These are phyloP conservation scores for Saccharomycopsis crataegensis DNA, from an alignment of 1,139 yeast species.

Conservation along the genomic window DNA sequence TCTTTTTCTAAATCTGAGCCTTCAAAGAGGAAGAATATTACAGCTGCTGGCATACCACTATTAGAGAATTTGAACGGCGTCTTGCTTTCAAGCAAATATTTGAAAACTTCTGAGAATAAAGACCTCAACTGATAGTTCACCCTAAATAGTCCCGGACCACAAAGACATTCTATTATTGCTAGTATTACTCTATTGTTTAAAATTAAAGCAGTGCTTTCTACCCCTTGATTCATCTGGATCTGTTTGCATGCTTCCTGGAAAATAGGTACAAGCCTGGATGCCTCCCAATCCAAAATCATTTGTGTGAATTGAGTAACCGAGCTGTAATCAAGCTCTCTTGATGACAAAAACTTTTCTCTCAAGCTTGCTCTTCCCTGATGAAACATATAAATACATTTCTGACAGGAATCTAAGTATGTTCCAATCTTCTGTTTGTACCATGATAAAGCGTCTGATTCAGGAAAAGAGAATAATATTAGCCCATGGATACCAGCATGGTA, in stretches of 20 bases:
- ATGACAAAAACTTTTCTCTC: conserved; percentile 43
- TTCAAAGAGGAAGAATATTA: conserved; percentile 45
- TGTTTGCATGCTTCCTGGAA: conserved; percentile 24
- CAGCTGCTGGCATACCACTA: conserved; percentile 36
- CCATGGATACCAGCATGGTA: conserved; percentile 45
- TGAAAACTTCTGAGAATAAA: conserved; percentile 30
- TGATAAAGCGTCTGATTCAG: conserved; percentile 36
- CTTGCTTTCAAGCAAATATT: conserved; percentile 25
- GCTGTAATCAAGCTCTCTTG: conserved; percentile 41
- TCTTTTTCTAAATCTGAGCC: conserved; percentile 38
- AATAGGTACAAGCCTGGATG: conserved; percentile 29
- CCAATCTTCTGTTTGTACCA: conserved; percentile 38
- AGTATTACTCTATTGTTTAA: conserved; percentile 23
- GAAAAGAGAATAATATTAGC: conserved; percentile 54
- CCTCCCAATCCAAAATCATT: conserved; percentile 49
- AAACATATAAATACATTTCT: conserved; percentile 44
- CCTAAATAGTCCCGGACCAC: conserved; percentile 45
- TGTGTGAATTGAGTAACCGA: conserved; percentile 45
- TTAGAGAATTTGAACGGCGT: conserved; percentile 24
- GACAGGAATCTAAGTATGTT: conserved; percentile 38
- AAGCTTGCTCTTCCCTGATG: conserved; percentile 46
- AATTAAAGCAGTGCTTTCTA: not conserved
- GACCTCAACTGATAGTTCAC: conserved; percentile 29
- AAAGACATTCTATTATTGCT: conserved; percentile 40
- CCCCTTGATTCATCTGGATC: not conserved